Evolutionary conservation across 108 stramenopile genomes (phyloP).

Genomic region (Asterionellopsis glacialis): DNA sequence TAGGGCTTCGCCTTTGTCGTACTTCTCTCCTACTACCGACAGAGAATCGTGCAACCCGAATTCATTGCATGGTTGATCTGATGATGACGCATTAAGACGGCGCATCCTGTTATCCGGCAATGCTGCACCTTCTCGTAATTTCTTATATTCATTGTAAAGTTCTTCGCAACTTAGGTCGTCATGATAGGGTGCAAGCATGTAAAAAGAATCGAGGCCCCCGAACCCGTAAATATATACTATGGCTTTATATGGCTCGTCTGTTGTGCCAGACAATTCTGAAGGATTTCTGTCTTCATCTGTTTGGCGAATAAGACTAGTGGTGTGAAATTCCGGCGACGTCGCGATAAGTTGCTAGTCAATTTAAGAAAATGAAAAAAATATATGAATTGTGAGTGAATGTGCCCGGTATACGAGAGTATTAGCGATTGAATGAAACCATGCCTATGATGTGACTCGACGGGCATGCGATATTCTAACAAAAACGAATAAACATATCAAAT

Average conservation of each 20-base stretch:
- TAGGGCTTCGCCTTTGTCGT: slow-evolving; percentile 48
- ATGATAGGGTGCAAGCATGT: slow-evolving; percentile 28
- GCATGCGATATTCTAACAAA: too few species aligned
- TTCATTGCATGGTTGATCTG: slow-evolving; percentile 44
- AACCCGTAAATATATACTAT: slow-evolving; percentile 46
- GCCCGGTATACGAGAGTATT: too few species aligned
- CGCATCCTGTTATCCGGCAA: background rate
- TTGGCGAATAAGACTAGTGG: slow-evolving; percentile 16
- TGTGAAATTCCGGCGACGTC: slow-evolving; percentile 19
- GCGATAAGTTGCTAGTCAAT: slow-evolving; percentile 7
- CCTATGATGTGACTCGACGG: too few species aligned
- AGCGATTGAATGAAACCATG: too few species aligned
- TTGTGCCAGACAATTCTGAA: slow-evolving; percentile 8
- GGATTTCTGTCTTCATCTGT: background rate
- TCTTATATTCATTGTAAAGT: background rate
- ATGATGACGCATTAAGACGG: background rate
- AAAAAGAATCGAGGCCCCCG: slow-evolving; percentile 37
- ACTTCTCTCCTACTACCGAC: slow-evolving; percentile 27
- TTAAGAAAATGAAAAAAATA: too few species aligned
- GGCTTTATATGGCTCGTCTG: slow-evolving; percentile 45
- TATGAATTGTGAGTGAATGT: too few species aligned
- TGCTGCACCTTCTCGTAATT: background rate
- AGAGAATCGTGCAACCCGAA: slow-evolving; percentile 52
- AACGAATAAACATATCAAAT: too few species aligned
- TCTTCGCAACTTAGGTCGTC: slow-evolving; percentile 8